A percentile compares a stretch with the other conserved stretches of the same genome.
Conservation (phyloP, 805 yeast species). For the Starmerella tilneyi region DNA sequence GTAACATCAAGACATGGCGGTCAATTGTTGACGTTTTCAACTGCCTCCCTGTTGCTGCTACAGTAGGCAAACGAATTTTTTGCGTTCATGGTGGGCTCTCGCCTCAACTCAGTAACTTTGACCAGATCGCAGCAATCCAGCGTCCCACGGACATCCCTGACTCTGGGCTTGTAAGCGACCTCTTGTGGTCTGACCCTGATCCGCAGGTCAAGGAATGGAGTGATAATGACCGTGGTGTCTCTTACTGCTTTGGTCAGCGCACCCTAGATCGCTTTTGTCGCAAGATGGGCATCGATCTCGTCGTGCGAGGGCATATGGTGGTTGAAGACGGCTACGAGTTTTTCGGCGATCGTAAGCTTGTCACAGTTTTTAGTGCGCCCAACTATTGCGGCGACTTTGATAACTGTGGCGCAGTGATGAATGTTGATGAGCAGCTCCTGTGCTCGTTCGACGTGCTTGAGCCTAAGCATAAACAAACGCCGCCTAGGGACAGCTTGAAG, state of each 20-base stretch:
- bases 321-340: slow-evolving; percentile 74
- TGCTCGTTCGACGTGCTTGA: slow-evolving; percentile 90
- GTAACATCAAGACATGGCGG: slow-evolving; percentile 87
- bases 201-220: slow-evolving; percentile 76
- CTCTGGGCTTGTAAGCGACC: slow-evolving; percentile 62
- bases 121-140: slow-evolving; percentile 59
- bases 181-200: slow-evolving; percentile 79
- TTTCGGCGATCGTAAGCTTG: slow-evolving; percentile 57
- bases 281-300: slow-evolving; percentile 65
- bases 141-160: slow-evolving; percentile 83
- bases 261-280: slow-evolving; percentile 65
- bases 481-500: too few relatives aligned
- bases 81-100: slow-evolving; percentile 81
- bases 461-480: slow-evolving; percentile 36
- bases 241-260: slow-evolving; percentile 64
- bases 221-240: slow-evolving; percentile 76
- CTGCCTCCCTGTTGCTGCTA: slow-evolving; percentile 88
- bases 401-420: slow-evolving; percentile 97
- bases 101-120: slow-evolving; percentile 60
- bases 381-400: slow-evolving; percentile 74
- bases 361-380: slow-evolving; percentile 66
- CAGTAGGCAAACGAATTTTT: slow-evolving; percentile 87
- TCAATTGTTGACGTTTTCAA: slow-evolving; percentile 87
- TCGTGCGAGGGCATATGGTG: slow-evolving; percentile 81
- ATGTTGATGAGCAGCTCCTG: slow-evolving; percentile 77